Conservation (phyloP, 805 yeast species). For the Myxozyma melibiosi region DNA sequence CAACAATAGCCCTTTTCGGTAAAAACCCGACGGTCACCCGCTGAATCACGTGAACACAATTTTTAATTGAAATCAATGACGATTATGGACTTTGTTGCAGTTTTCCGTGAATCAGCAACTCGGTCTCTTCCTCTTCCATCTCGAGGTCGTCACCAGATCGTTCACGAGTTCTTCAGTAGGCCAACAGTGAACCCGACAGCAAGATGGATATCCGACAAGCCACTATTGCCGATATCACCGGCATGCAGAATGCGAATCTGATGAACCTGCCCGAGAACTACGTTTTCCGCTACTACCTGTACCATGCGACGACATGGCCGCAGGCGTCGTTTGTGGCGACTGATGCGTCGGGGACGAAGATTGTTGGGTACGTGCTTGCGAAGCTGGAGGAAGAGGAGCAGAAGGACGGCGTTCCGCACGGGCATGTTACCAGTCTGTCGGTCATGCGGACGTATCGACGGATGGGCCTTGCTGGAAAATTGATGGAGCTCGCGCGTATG, state of each 20-base stretch:
- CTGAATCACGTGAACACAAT: neutral
- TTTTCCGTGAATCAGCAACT: no score
- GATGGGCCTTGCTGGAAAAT: constrained; percentile 89
- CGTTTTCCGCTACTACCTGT: constrained; percentile 86
- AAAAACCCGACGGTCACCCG: no score
- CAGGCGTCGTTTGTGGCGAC: constrained; percentile 94
- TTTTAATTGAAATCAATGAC: neutral
- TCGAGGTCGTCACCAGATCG: no score
- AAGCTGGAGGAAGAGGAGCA: constrained; percentile 81
- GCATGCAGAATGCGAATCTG: constrained; percentile 73
- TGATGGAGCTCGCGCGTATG: constrained; percentile 73
- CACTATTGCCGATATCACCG: constrained; percentile 80
- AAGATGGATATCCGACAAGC: constrained; percentile 84
- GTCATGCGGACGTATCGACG: constrained; percentile 96
- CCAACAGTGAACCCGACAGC: no score
- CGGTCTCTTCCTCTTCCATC: no score
- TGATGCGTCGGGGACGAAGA: constrained; percentile 64
- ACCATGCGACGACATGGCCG: constrained; percentile 95
- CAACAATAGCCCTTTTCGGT: no score
- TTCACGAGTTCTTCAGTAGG: no score
- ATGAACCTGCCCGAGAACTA: constrained; percentile 77
- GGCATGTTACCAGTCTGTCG: constrained; percentile 90
- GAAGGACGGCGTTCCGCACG: constrained; percentile 71
- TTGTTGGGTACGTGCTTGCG: constrained; percentile 95
- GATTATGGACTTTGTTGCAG: neutral